Evolutionary conservation across 495 filamentous ascomycete species (phyloP).

Genomic region (Clavariopsis aquatica): DNA sequence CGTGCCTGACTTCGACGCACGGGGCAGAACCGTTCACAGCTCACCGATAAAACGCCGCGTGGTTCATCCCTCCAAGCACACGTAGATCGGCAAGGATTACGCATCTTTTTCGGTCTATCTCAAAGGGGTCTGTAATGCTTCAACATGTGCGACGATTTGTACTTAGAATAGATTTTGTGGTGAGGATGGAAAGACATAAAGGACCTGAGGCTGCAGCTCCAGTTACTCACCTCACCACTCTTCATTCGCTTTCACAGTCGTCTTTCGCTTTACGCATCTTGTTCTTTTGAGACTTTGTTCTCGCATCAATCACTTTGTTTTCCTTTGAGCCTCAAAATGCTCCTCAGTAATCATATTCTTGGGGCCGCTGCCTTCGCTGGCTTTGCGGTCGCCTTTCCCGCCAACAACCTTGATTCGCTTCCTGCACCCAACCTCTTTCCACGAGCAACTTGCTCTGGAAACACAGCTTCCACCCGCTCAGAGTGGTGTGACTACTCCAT

Average conservation of each 20-base stretch:
- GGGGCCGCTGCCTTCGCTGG: background rate
- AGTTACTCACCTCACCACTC: background rate
- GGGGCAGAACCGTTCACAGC: background rate
- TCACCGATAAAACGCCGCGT: background rate
- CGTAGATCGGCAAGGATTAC: background rate
- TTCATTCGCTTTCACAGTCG: background rate
- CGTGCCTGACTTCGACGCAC: too few species aligned
- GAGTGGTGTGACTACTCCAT: constrained; percentile 42
- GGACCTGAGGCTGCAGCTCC: background rate
- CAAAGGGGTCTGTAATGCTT: background rate
- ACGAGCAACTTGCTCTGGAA: constrained; percentile 12
- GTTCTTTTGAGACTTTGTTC: background rate
- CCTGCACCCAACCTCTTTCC: constrained; percentile 13
- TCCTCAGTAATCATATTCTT: constrained; percentile 1
- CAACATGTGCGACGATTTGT: background rate
- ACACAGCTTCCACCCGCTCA: constrained; percentile 10
- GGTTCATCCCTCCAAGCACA: background rate
- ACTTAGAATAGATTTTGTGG: constrained; percentile 2
- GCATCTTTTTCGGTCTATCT: background rate
- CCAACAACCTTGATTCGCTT: background rate
- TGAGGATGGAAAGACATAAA: constrained; percentile 4
- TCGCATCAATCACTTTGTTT: background rate
- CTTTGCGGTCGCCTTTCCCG: constrained; percentile 11
- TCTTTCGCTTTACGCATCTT: background rate
- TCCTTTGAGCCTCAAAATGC: background rate